Evolutionary conservation across 208 protist genomes (phyloP), one percentile per base, ranked within the genome.

Genomic region (Trypanosoma cruzi): DNA sequence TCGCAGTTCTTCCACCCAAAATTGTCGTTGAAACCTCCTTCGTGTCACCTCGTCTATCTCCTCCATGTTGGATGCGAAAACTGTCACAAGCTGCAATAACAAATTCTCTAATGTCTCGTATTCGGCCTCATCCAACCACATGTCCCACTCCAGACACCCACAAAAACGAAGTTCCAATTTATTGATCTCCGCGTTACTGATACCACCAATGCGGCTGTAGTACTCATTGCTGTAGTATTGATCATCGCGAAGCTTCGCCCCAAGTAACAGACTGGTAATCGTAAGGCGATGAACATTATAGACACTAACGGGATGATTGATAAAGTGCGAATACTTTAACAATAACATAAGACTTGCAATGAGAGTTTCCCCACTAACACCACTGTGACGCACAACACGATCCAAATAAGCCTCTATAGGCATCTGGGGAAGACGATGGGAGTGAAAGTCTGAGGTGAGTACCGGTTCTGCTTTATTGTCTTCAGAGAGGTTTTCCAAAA

Each of bases 191-290:
- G 54, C 59, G 7, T 65, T 53, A 16, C 70, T 77, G 46, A 99
- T 87, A 40, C 96, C 96, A 26, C 97, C 97, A 53, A 99, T 92
- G 34, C 82, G 77, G 42, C 80, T 89, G 74, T 97, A 98, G 80
- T 97, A 97, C 58, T 78, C 71, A 71, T 98, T 98, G 57, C 77
- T 96, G 57, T 92, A 98, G 73, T 94, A 98, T 32, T 78, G 50
- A 64, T 99, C 97, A 63, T 99, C 97, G 28, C 93, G 93, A 63
- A 97, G 81, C 89, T 99, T 99, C 22, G 85, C 84, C 11, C 93
- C 92, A 20, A 98, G 61, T 64, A 98, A 73, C n/a, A 89, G 75
- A 56, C 87, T 85, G 7, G 90, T 97, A 53, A 98, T 88, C 29
- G 98, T 64, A 16, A 98, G 80, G 1, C 97, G 92, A 63, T 98